Conservation (phyloP, 2,329 filamentous ascomycete genomes). For the Dichotomopilus funicola region DNA sequence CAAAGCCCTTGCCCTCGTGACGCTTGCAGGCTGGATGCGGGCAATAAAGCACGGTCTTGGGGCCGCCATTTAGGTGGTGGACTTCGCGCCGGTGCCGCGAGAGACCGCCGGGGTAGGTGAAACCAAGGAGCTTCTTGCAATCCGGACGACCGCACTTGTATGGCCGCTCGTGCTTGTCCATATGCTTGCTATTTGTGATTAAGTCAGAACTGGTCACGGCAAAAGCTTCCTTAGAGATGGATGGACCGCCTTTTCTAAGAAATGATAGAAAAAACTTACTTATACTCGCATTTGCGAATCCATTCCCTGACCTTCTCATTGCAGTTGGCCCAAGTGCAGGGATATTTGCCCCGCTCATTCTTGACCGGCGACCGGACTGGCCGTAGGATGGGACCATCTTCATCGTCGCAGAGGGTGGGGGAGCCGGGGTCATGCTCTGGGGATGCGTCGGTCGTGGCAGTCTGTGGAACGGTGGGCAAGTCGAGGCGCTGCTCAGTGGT, state of each 20-base stretch:
- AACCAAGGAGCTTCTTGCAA: constrained; percentile 86
- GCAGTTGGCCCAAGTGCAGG: constrained; percentile 67
- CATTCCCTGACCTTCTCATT: constrained; percentile 60
- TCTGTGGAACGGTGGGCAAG: constrained; percentile 26
- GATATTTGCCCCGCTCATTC: constrained; percentile 67
- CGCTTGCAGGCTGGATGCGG: constrained; percentile 84
- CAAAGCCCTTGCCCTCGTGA: constrained; percentile 82
- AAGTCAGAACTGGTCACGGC: constrained; percentile 1
- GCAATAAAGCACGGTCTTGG: constrained; percentile 81
- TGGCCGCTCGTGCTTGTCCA: constrained; percentile 94
- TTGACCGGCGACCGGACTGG: constrained; percentile 53
- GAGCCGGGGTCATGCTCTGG: constrained; percentile 26
- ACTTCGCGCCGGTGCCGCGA: constrained; percentile 89
- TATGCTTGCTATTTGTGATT: constrained; percentile 68
- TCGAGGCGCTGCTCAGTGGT: constrained; percentile 31
- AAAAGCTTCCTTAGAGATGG: not conserved
- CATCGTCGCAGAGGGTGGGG: constrained; percentile 32
- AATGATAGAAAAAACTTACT: constrained; percentile 51
- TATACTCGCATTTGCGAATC: constrained; percentile 85
- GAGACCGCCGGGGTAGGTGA: constrained; percentile 89
- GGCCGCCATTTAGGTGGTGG: constrained; percentile 81
- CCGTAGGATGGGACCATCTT: constrained; percentile 41
- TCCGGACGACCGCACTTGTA: constrained; percentile 79
- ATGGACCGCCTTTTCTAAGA: not conserved
- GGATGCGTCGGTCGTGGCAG: constrained; percentile 17